Evolutionary conservation across 257 asterid species (phyloP).

Genomic region (Solanum pinnatisectum): DNA sequence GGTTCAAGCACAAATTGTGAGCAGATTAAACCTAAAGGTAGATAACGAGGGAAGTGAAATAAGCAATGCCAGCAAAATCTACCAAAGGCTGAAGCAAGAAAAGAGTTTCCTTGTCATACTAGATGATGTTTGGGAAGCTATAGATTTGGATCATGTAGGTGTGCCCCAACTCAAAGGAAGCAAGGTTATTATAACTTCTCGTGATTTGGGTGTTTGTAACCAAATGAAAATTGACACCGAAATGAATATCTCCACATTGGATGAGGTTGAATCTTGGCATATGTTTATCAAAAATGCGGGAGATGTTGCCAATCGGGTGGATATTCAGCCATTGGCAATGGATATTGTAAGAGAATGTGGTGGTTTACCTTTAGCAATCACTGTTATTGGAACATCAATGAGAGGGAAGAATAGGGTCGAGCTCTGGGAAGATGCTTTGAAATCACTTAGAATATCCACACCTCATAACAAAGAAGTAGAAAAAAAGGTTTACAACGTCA

Average conservation of each 20-base stretch:
- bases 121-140: slow-evolving; percentile 7
- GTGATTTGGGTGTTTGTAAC: neutral
- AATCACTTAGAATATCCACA: neutral
- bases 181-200: neutral
- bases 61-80: neutral
- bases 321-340: neutral
- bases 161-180: neutral
- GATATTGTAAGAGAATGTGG: neutral
- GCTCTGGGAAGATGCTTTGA: neutral
- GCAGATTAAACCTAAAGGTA: neutral
- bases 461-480: neutral
- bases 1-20: neutral
- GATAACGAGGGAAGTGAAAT: neutral
- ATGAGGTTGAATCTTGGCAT: neutral
- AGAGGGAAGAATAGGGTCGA: neutral
- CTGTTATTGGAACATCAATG: neutral
- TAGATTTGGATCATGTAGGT: neutral
- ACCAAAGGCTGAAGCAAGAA: neutral
- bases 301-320: neutral
- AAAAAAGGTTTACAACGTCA: neutral
- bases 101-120: neutral
- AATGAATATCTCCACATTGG: neutral
- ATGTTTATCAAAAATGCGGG: neutral
- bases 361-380: slow-evolving; percentile 9
- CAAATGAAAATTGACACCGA: neutral